These are phyloP conservation scores for Candida nitratophila DNA, from an alignment of 805 yeast genomes.

Conservation along the genomic window DNA sequence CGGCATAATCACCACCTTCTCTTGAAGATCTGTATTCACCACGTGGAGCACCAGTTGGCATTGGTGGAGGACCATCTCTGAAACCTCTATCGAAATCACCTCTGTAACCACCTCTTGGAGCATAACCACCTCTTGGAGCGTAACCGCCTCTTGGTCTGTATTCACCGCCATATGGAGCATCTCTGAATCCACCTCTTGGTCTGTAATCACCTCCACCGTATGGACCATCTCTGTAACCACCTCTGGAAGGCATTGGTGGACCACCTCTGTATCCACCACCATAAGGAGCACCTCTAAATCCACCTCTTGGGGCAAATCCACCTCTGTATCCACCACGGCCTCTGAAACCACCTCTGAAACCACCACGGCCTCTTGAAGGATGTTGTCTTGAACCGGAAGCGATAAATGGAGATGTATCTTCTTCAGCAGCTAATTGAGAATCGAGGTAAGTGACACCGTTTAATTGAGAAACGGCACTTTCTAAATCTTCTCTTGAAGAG, in stretches of 20 bases:
- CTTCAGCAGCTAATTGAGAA: slow-evolving; percentile 62
- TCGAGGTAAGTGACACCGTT: slow-evolving; percentile 66
- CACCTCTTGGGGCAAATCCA: slow-evolving; percentile 30
- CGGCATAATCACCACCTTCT: slow-evolving; percentile 24
- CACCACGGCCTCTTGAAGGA: slow-evolving; percentile 37
- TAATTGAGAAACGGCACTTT: slow-evolving; percentile 63
- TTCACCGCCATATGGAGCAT: slow-evolving; percentile 12
- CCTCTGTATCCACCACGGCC: slow-evolving; percentile 26
- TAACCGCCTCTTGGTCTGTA: slow-evolving; percentile 29
- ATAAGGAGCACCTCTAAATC: slow-evolving; percentile 24
- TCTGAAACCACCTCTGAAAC: slow-evolving; percentile 24
- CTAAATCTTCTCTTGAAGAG: slow-evolving; percentile 64
- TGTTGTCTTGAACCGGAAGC: slow-evolving; percentile 40
- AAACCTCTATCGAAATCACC: slow-evolving; percentile 7
- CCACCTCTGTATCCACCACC: slow-evolving; percentile 32
- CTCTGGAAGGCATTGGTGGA: no score
- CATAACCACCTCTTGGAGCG: slow-evolving; percentile 27
- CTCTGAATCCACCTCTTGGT: slow-evolving; percentile 22
- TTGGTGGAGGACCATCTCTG: slow-evolving; percentile 16
- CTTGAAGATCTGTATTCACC: slow-evolving; percentile 24
- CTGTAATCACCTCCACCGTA: slow-evolving; percentile 27
- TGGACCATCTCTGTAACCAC: slow-evolving; percentile 27
- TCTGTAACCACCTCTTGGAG: slow-evolving; percentile 23
- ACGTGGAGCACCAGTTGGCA: slow-evolving; percentile 12
- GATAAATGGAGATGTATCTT: slow-evolving; percentile 59